These are phyloP conservation scores for Aspergillus baeticus DNA, from an alignment of 495 filamentous ascomycete genomes.

Conservation along the genomic window DNA sequence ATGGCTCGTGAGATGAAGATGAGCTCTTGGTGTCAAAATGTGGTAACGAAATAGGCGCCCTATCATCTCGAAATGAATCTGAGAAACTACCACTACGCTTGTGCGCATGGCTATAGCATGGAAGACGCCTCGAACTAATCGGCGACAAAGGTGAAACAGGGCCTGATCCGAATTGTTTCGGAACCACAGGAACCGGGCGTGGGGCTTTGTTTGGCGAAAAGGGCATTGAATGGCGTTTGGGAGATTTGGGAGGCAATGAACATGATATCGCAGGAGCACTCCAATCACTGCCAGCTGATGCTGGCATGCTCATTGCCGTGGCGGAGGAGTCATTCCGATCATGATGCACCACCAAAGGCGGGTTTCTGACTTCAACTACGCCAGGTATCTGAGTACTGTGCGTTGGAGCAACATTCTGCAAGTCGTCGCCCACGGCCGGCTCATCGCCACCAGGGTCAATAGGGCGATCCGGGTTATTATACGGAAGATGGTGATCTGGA, in stretches of 20 bases:
- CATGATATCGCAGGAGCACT: conserved; percentile 74
- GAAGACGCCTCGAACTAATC: conserved; percentile 27
- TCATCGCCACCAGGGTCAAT: conserved; percentile 71
- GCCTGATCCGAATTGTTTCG: conserved; percentile 22
- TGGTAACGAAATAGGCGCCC: conserved; percentile 53
- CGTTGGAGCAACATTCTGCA: conserved; percentile 13
- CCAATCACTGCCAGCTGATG: conserved; percentile 52
- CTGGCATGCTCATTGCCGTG: conserved; percentile 44
- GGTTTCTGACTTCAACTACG: conserved; percentile 21
- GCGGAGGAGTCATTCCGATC: conserved; percentile 45
- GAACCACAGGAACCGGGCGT: conserved; percentile 57
- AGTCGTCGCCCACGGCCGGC: conserved; percentile 10
- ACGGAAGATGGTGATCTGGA: conserved; percentile 53
- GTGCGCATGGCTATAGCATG: conserved; percentile 53
- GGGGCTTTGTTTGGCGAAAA: conserved; percentile 50
- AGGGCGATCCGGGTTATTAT: conserved; percentile 60
- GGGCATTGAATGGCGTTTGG: conserved; percentile 45
- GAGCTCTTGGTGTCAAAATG: conserved; percentile 35
- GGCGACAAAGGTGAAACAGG: conserved; percentile 30
- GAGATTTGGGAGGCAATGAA: conserved; percentile 69
- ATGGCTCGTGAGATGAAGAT: conserved; percentile 55
- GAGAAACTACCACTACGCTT: conserved; percentile 78
- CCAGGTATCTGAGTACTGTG: conserved; percentile 23
- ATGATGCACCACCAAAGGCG: conserved; percentile 27
- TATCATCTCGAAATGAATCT: conserved; percentile 79